These are phyloP conservation scores for Kalmusia sp. DNA, from an alignment of 2,329 filamentous ascomycete genomes.

Conservation along the genomic window DNA sequence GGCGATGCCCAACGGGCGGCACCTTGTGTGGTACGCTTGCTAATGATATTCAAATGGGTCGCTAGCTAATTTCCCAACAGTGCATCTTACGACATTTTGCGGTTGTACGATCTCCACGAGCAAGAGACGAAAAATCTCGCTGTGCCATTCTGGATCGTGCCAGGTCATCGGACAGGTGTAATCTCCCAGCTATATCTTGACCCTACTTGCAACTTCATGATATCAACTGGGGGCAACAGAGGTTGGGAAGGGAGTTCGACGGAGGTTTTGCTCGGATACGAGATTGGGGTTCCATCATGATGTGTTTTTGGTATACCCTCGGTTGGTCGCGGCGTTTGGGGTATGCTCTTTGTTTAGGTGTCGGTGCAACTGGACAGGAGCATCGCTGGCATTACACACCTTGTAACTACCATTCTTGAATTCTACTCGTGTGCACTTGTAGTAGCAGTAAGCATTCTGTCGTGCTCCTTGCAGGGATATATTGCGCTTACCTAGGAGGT, in stretches of 20 bases:
- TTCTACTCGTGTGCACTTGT: not conserved
- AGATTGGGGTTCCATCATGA: slow-evolving; percentile 67
- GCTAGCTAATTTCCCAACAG: slow-evolving; percentile 49
- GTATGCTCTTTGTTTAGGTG: not conserved
- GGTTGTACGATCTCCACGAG: slow-evolving; percentile 85
- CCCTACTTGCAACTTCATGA: slow-evolving; percentile 86
- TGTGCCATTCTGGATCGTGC: slow-evolving; percentile 95
- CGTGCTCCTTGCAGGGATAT: not conserved
- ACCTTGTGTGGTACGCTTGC: slow-evolving; percentile 77
- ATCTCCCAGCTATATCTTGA: slow-evolving; percentile 88
- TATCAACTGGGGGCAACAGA: slow-evolving; percentile 87
- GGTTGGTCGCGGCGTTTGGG: slow-evolving; percentile 20
- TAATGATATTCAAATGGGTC: not conserved
- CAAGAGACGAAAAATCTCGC: slow-evolving; percentile 71
- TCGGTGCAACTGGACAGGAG: not conserved
- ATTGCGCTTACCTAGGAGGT: not conserved
- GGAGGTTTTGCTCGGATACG: slow-evolving; percentile 92
- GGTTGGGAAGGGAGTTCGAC: slow-evolving; percentile 94
- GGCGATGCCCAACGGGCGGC: slow-evolving; percentile 90
- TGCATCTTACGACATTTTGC: slow-evolving; percentile 90
- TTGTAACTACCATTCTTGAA: not conserved
- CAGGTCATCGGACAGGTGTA: slow-evolving; percentile 86
- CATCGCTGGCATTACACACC: not conserved
- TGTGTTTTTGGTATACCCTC: slow-evolving; percentile 35
- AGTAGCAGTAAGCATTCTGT: not conserved